Base-by-base conservation (phyloP, 2,329 filamentous ascomycete genomes). In the Stagonosporopsis tanaceti region DNA sequence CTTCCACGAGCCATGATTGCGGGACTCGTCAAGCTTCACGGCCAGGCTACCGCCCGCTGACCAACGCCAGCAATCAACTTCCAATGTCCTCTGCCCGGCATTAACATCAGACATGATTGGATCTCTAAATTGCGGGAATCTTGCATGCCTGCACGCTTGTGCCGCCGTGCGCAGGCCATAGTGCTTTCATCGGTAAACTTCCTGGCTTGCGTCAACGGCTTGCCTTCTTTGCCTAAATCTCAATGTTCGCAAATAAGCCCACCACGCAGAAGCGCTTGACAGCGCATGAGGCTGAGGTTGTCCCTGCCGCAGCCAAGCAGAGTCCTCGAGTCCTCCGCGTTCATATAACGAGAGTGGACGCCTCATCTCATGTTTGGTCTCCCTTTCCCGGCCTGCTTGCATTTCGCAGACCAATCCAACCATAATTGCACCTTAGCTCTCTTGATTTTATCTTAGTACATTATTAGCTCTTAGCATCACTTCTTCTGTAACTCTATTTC, bases 141-240 rank as follows among this genome's bases (percentile, higher is more conserved):
- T 39, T 9, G 37, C n/a, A 39, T 39, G n/a, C 17, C 22, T 39
- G 17, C 4, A 14, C 4, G 22, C 20, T 20, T 20, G 20, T 20
- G 35, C 30, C 28, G 44, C 20, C 5, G 27, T 6, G 37, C 22
- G 28, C 30, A 47, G 53, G 37, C 30, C 20, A 14, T 17, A 30
- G 47, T 47, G 46, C 40, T 55, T 9, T 39, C 9, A 9, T 41
- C 40, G 24, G 37, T 35, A 11, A 39, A 27, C 14, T 50, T 28
- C 7, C 47, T 57, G 40, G 47, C 46, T 32, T 59, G 38, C 44
- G 54, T 60, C 50, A 65, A 2, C 30, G 30, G 20, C 54, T 65
- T 66, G 65, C 64, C 65, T 68, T 41, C 24, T 67, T 62, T 66
- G 62, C 62, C 64, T 66, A 27, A 20, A n/a, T 34, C 24, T 22